Evolutionary conservation across 768 basidiomycete genomes (phyloP).

Genomic region (Boletus subparvulus): DNA sequence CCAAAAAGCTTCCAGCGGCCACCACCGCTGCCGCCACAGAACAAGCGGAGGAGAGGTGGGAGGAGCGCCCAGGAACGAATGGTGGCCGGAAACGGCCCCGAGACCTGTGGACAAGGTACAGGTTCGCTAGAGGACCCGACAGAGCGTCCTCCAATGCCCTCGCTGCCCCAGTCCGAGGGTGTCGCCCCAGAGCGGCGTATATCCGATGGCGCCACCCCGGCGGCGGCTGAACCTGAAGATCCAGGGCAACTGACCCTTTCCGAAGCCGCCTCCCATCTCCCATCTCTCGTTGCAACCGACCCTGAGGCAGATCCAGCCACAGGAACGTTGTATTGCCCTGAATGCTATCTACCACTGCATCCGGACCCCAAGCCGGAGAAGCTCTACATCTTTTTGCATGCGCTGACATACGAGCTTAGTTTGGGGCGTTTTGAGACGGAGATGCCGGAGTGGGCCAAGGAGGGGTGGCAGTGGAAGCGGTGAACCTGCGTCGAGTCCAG

Average conservation of each 20-base stretch:
- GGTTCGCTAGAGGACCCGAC: neutral
- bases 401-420: slow-evolving; percentile 77
- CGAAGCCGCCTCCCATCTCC: slow-evolving; percentile 48
- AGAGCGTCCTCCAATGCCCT: neutral
- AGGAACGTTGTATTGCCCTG: slow-evolving; percentile 69
- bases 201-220: neutral
- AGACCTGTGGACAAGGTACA: neutral
- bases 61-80: slow-evolving; percentile 16
- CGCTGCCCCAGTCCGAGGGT: neutral
- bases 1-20: slow-evolving; percentile 29
- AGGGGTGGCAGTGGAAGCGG: slow-evolving; percentile 67
- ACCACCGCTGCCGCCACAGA: slow-evolving; percentile 56
- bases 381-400: slow-evolving; percentile 95
- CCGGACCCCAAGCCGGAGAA: slow-evolving; percentile 92
- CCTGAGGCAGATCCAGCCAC: slow-evolving; percentile 40
- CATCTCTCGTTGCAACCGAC: slow-evolving; percentile 19
- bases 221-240: neutral
- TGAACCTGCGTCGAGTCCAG: neutral
- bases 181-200: neutral
- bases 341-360: slow-evolving; percentile 90
- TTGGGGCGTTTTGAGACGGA: slow-evolving; percentile 83
- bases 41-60: slow-evolving; percentile 59
- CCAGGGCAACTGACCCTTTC: slow-evolving; percentile 37
- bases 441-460: slow-evolving; percentile 85
- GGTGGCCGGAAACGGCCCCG: neutral